phyloP scores from a whole-genome alignment of 306 rosid genomes.

The Alnus rubra region DNA sequence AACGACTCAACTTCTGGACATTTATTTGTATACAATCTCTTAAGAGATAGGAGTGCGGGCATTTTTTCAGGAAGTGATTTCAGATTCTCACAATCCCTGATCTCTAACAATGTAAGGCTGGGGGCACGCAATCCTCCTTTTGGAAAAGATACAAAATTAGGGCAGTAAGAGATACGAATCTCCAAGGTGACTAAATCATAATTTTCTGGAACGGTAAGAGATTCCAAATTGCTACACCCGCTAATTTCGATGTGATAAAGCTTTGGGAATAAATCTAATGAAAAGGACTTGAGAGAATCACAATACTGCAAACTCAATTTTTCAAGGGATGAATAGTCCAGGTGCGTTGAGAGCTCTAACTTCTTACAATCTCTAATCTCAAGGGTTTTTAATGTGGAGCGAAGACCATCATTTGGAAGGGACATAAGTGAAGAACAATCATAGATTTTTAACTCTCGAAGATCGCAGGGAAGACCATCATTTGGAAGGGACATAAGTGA shows the following conservation, averaged over 20 bases:
- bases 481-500: no score
- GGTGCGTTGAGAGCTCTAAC: no score
- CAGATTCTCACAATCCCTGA: no score
- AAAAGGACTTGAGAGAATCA: no score
- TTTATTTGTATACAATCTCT: accelerated
- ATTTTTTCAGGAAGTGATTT: not conserved
- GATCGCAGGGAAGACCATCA: no score
- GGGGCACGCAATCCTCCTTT: not conserved
- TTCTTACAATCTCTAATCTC: not conserved
- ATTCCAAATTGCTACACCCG: no score
- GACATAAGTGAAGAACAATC: not conserved
- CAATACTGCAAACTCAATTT: no score
- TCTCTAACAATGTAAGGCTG: not conserved
- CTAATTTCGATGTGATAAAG: no score
- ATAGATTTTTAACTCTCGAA: not conserved
- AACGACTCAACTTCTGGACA: slow-evolving; percentile 17
- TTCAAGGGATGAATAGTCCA: no score
- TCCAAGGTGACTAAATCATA: not conserved
- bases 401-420: not conserved
- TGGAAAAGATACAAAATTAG: slow-evolving; percentile 18
- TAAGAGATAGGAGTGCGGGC: not conserved
- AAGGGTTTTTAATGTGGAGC: no score
- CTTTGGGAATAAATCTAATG: no score
- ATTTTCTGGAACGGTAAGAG: no score
- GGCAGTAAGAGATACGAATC: slow-evolving; percentile 3